These are phyloP conservation scores for Sarocladium oryzae DNA, from an alignment of 2,329 filamentous ascomycete species.

Conservation along the genomic window DNA sequence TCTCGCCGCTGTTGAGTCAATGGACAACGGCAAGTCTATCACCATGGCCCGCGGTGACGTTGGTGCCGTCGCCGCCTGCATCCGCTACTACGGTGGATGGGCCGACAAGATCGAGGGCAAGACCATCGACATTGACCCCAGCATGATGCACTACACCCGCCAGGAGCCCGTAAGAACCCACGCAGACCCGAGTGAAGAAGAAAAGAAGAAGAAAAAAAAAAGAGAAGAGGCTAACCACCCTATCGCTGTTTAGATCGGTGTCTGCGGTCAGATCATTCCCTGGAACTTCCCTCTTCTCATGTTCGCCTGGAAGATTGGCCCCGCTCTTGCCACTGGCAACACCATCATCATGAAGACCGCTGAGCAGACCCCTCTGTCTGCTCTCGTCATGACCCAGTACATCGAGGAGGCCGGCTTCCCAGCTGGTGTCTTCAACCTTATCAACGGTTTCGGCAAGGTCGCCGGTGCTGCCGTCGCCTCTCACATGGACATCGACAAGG, in stretches of 20 bases:
- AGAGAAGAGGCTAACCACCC: no score
- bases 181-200: background rate
- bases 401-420: slow-evolving; percentile 71
- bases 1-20: slow-evolving; percentile 74
- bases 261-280: slow-evolving; percentile 80
- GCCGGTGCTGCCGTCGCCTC: slow-evolving; percentile 66
- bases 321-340: slow-evolving; percentile 64
- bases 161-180: slow-evolving; percentile 58
- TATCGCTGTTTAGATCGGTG: slow-evolving; percentile 48
- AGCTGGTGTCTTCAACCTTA: slow-evolving; percentile 64
- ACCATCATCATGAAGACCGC: slow-evolving; percentile 63
- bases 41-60: slow-evolving; percentile 72
- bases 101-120: slow-evolving; percentile 89
- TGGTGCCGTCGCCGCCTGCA: slow-evolving; percentile 55
- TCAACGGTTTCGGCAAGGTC: slow-evolving; percentile 66
- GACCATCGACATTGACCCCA: slow-evolving; percentile 70
- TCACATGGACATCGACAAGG: slow-evolving; percentile 73
- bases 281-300: slow-evolving; percentile 78
- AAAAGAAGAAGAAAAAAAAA: no score
- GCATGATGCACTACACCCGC: slow-evolving; percentile 76
- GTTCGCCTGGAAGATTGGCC: slow-evolving; percentile 71
- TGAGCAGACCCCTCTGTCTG: slow-evolving; percentile 66
- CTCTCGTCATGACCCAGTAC: slow-evolving; percentile 53
- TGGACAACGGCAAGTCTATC: slow-evolving; percentile 84
- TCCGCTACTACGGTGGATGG: slow-evolving; percentile 76